Percentiles rank a stretch among this genome's conserved stretches.
Evolutionary conservation across 1,284 basidiomycete genomes (phyloP).

Genomic region (Schizopora paradoxa): DNA sequence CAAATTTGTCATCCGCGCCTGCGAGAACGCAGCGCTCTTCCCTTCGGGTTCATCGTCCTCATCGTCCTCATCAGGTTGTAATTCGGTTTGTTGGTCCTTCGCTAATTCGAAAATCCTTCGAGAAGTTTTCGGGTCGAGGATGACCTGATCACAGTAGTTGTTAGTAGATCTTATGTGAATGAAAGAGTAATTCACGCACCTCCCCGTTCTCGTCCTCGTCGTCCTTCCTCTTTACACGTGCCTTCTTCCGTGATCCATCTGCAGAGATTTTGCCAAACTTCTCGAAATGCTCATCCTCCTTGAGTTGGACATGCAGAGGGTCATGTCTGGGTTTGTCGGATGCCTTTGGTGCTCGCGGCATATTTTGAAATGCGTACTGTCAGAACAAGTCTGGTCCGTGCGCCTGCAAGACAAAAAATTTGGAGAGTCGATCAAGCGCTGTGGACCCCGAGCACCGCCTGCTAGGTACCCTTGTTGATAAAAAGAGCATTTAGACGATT

Average conservation of each 20-base stretch:
- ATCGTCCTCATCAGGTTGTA: constrained; percentile 50
- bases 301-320: constrained; percentile 78
- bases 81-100: constrained; percentile 88
- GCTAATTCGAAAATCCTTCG: constrained; percentile 91
- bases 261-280: constrained; percentile 76
- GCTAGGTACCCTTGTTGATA: too few relatives aligned
- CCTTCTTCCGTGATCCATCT: constrained; percentile 69
- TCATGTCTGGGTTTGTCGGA: constrained; percentile 66
- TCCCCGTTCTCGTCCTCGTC: constrained; percentile 49
- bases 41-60: constrained; percentile 37
- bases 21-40: constrained; percentile 19
- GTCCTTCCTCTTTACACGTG: constrained; percentile 41
- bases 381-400: neutral
- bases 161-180: neutral
- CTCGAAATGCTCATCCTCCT: constrained; percentile 66
- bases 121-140: constrained; percentile 83
- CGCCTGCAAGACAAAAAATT: neutral
- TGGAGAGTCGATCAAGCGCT: too few relatives aligned
- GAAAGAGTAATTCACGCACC: constrained; percentile 33
- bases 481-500: too few relatives aligned
- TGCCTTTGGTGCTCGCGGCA: constrained; percentile 59
- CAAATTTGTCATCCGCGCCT: constrained; percentile 16
- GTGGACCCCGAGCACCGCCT: too few relatives aligned
- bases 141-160: constrained; percentile 42
- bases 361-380: constrained; percentile 29